A percentile compares a stretch with the other conserved stretches of the same genome.
phyloP scores from a whole-genome alignment of 495 filamentous ascomycete species.

The Cercophora sp. region DNA sequence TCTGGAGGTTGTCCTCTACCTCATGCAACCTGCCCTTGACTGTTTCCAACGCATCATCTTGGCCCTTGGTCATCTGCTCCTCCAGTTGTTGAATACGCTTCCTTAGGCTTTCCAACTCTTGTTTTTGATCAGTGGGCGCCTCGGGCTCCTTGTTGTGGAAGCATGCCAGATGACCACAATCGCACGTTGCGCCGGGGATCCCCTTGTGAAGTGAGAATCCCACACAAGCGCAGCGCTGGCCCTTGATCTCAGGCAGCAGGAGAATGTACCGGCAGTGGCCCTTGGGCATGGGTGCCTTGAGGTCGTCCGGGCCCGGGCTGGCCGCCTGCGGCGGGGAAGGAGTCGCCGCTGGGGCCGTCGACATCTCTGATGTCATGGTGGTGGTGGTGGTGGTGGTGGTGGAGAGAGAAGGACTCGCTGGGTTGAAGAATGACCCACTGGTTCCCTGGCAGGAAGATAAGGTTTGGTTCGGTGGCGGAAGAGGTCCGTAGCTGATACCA shows the following conservation, averaged over 20 bases:
- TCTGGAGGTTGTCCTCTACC: conserved; percentile 51
- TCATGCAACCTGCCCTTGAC: conserved; percentile 43
- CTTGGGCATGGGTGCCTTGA: conserved; percentile 43
- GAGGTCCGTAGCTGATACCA: no score
- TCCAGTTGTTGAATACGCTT: conserved; percentile 45
- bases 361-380: conserved; percentile 20
- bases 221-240: conserved; percentile 52
- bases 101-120: conserved; percentile 45
- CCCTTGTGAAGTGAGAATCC: conserved; percentile 49
- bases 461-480: no score
- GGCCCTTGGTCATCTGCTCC: conserved; percentile 41
- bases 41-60: conserved; percentile 38
- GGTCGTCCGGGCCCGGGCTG: conserved; percentile 30
- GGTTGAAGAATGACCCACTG: no score
- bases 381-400: no score
- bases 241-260: conserved; percentile 49
- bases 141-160: conserved; percentile 47
- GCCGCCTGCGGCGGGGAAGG: conserved; percentile 31
- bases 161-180: conserved; percentile 54
- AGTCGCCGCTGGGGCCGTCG: conserved; percentile 23
- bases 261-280: conserved; percentile 55
- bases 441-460: no score
- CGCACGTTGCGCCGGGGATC: conserved; percentile 48
- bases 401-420: no score
- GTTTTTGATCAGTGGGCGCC: conserved; percentile 31